These are phyloP conservation scores for Yarrowia hollandica DNA, from an alignment of 805 yeast species.

Conservation along the genomic window DNA sequence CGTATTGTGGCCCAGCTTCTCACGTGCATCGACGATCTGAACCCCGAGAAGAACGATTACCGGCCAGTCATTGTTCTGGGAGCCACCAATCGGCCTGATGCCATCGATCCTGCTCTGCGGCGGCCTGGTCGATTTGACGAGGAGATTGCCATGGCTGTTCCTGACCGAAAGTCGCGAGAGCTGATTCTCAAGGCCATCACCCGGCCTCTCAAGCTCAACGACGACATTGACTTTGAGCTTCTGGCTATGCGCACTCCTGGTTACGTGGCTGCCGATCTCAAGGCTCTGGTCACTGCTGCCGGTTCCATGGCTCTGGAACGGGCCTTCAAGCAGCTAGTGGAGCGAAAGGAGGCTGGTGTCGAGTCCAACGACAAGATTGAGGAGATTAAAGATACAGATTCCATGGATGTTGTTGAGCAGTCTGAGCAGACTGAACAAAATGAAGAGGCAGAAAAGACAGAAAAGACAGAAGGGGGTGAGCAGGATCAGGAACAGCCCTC, in stretches of 20 bases:
- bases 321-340: conserved; percentile 61
- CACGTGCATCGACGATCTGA: conserved; percentile 90
- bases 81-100: conserved; percentile 95
- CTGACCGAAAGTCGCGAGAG: conserved; percentile 78
- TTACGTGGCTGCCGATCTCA: conserved; percentile 95
- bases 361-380: conserved; percentile 29
- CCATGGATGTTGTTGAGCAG: conserved; percentile 43
- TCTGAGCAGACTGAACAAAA: conserved; percentile 13
- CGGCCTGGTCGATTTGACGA: conserved; percentile 96
- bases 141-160: conserved; percentile 93
- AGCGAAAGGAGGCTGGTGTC: conserved; percentile 31
- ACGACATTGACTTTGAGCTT: conserved; percentile 64
- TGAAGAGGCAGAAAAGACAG: background rate
- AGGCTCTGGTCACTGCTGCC: conserved; percentile 91
- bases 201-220: conserved; percentile 60
- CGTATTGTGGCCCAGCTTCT: conserved; percentile 93
- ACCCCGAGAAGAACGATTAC: conserved; percentile 85
- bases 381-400: conserved; percentile 34
- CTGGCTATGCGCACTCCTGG: conserved; percentile 95
- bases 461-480: no score
- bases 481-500: no score
- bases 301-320: conserved; percentile 93
- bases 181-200: conserved; percentile 78
- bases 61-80: conserved; percentile 93
- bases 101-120: conserved; percentile 89